Evolutionary conservation across 2,329 filamentous ascomycete species (phyloP), one percentile per base, ranked within the genome.

Genomic region (Microthyrium microscopicum): DNA sequence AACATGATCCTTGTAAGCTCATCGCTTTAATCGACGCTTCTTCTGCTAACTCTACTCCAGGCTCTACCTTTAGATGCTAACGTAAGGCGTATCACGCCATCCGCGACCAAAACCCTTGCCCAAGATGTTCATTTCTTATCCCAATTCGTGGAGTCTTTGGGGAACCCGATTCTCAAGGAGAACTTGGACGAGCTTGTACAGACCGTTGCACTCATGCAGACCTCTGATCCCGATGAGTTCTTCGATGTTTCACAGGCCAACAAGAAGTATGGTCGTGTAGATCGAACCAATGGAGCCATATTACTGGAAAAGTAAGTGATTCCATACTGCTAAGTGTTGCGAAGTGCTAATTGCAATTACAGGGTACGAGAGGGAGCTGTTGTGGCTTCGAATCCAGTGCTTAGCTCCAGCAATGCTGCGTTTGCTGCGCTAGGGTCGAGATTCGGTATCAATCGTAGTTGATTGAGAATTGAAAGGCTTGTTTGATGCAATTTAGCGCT

Each of bases 131-230:
- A 73, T 40, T 87, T 89, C 50, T 68, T 98, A 4, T 73, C 78
- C 12, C 66, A 77, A 37, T 98, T 98, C 52, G 87, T 98, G 29
- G 73, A 82, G 43, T 76, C 73, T 28, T 71, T 98, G 15, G 79
- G 84, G 42, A 87, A 91, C 5, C 75, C 77, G n/a, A 85, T 92
- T 56, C 62, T 98, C 15, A 70, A 78, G 40, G 79, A 89, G 48
- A 89, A 91, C 43, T 61, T 98, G 25, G 85, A 94, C 46, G 89
- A 95, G 57, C 63, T 98, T 22, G 77, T 87, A 45, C 89, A 98
- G 60, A 95, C 89, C 1, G 77, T 93, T 29, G 73, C 79, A 39
- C 65, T 98, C 18, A 79, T 98, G 68, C 74, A 81, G 48, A 59
- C 68, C 2, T 83, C 92, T 26, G 92, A 92, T 46, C 73, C 82